Evolutionary conservation across 1,284 basidiomycete species (phyloP).

Genomic region (Xerocomus nothofagi): DNA sequence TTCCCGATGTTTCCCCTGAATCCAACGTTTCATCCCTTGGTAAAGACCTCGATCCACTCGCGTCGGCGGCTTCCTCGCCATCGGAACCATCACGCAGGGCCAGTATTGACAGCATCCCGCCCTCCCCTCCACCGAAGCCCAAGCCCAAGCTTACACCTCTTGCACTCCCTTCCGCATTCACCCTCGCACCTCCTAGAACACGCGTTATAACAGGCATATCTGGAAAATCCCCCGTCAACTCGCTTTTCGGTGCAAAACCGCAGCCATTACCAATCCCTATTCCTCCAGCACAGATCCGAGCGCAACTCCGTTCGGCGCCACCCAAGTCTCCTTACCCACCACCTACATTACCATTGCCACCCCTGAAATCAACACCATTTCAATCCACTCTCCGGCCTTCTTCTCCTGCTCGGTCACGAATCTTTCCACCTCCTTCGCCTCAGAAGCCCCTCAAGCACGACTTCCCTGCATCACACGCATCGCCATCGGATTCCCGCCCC

Average conservation of each 20-base stretch:
- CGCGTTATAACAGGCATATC: conserved; percentile 28
- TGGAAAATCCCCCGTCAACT: conserved; percentile 27
- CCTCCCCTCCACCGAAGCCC: conserved; percentile 25
- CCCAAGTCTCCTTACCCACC: conserved; percentile 20
- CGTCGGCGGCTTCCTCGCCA: conserved; percentile 2
- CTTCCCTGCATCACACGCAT: conserved; percentile 2
- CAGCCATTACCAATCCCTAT: conserved; percentile 32
- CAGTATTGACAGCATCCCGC: conserved; percentile 20
- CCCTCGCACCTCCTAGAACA: conserved; percentile 19
- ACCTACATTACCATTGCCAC: conserved; percentile 23
- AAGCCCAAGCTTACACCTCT: conserved; percentile 21
- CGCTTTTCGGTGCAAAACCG: conserved; percentile 26
- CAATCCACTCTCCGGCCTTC: conserved; percentile 13
- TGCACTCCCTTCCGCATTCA: neutral
- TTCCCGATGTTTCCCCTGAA: conserved; percentile 12
- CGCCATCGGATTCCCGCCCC: conserved; percentile 10
- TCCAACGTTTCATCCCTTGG: conserved; percentile 10
- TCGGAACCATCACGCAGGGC: conserved; percentile 4
- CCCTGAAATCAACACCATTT: conserved; percentile 17
- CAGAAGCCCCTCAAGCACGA: neutral
- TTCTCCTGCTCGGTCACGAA: conserved; percentile 4
- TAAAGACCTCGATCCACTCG: conserved; percentile 11
- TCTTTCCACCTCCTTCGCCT: conserved; percentile 14
- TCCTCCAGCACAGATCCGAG: conserved; percentile 30
- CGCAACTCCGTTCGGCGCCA: conserved; percentile 33